Evolutionary conservation across 805 yeast species (phyloP), one percentile per base, ranked within the genome.

Genomic region (Zygosaccharomyces bisporus): DNA sequence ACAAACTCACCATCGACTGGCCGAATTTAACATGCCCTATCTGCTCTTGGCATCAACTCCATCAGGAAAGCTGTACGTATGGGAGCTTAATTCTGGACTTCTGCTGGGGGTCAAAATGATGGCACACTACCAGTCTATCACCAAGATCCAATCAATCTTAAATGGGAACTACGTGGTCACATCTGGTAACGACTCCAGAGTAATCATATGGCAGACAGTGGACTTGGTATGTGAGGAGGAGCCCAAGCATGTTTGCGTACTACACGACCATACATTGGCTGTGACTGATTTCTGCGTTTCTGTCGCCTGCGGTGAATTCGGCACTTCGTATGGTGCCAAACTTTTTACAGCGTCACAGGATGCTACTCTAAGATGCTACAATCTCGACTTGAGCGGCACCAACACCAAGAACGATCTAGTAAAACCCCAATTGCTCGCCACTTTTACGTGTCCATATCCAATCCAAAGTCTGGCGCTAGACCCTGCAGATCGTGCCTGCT

Each of bases 61-160:
- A 29, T 50, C 64, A n/a, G 98, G 98, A 9, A 77, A 81, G 52
- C 50, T 93, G 12, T 85, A 85, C 58, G 63, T 90, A 1, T 91
- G 98, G 98, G 95, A 88, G 55, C 59, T 90, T 41, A 64, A 73
- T 7, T 83, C 93, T 1, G 98, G 98, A 0, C 66, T 77, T 18
- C 70, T 93, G 37, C 57, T 90, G 18, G 71, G 77, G 37, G 95
- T 80, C 3, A 80, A 79, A 57, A 90, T 86, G 40, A 55, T 61
- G 56, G 82, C 87, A 0, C 98, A 91, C 67, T 91, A 87, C 63
- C 97, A 91, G 65, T 71, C 74, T 5, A 75, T 88, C 6, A 74
- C 82, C 0, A 73, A 71, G 24, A 61, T 91, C 27, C 73, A 71
- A 51, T 79, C 85, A 55, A 68, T 85, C 0, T 51, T 66, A 9